These are phyloP conservation scores for Smallanthus sonchifolius DNA, from an alignment of 129 eudicot species.

Conservation along the genomic window DNA sequence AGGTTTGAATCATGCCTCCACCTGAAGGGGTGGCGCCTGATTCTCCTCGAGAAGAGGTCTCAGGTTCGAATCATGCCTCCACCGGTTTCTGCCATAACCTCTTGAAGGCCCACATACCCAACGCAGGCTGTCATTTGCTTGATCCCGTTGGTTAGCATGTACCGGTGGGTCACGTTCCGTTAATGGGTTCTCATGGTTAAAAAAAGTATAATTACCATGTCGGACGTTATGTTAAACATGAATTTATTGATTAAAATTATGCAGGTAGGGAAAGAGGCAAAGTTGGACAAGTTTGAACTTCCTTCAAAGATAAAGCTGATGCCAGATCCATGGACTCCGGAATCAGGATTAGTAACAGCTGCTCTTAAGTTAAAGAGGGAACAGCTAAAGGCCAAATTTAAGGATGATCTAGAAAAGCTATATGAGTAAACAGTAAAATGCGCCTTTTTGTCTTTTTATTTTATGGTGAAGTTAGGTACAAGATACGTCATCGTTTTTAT, in stretches of 20 bases:
- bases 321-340: slow-evolving; percentile 92
- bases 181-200: too few species aligned
- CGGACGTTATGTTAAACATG: not conserved
- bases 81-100: too few species aligned
- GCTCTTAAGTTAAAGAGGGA: slow-evolving; percentile 93
- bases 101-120: too few species aligned
- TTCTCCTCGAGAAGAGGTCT: too few species aligned
- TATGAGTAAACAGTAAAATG: slow-evolving; percentile 37
- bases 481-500: not conserved
- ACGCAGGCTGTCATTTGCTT: too few species aligned
- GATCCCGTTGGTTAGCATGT: too few species aligned
- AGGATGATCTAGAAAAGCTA: slow-evolving; percentile 57
- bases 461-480: not conserved
- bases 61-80: too few species aligned
- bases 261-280: slow-evolving; percentile 77
- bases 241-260: not conserved
- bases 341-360: slow-evolving; percentile 90
- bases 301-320: slow-evolving; percentile 82
- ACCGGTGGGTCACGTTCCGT: too few species aligned
- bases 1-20: too few species aligned
- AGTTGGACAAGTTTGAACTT: slow-evolving; percentile 75
- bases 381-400: slow-evolving; percentile 65
- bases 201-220: not conserved
- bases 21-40: too few species aligned
- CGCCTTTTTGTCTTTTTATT: not conserved